Evolutionary conservation across 73 alveolate species (phyloP), one percentile per base, ranked within the genome.

Genomic region (Effrenium voratum): DNA sequence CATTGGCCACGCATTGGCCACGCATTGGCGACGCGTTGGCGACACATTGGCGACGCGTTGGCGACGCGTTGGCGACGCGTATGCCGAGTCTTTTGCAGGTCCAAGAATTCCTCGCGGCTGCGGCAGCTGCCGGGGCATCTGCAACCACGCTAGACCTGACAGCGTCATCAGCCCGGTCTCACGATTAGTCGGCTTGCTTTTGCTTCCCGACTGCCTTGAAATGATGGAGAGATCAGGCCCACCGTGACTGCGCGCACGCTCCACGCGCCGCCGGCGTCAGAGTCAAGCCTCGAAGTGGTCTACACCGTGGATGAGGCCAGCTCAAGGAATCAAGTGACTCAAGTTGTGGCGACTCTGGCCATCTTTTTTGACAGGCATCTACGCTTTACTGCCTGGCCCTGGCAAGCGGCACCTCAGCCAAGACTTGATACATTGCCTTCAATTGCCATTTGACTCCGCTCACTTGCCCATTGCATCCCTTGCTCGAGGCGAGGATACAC

Each of bases 241-340:
- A 85, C 80, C 41, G 76, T 45, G 43, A 85, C 93, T 30, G 34
- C 80, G 59, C 55, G 93, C 46, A 41, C 93, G 28, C 79, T 85
- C 41, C 81, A 85, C 28, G 93, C 93, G 70, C 93, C 93, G 19
- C 79, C 93, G 28, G 41, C 34, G 60, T 85, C 93, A 30, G 93
- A 85, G 41, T 32, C 93, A 30, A 85, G 63, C n/a, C 52, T 85
- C 81, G 93, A 85, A 60, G 66, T 85, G 81, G 63, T 85, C 81
- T 85, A 57, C 60, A 5, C 63, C 32, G 93, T 85, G 93, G 93
- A 85, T 60, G 93, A 85, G 93, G 93, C 63, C 44, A 22, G 45
- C 45, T 28, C 93, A 3, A 22, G n/a, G 26, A 63, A 26, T 5
- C 40, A 63, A 15, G 40, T 26, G 63, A 52, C 26, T 8, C 63